Evolutionary conservation across 306 rosid genomes (phyloP), one percentile per base, ranked within the genome.

Genomic region (Trichosanthes cucumerina): DNA sequence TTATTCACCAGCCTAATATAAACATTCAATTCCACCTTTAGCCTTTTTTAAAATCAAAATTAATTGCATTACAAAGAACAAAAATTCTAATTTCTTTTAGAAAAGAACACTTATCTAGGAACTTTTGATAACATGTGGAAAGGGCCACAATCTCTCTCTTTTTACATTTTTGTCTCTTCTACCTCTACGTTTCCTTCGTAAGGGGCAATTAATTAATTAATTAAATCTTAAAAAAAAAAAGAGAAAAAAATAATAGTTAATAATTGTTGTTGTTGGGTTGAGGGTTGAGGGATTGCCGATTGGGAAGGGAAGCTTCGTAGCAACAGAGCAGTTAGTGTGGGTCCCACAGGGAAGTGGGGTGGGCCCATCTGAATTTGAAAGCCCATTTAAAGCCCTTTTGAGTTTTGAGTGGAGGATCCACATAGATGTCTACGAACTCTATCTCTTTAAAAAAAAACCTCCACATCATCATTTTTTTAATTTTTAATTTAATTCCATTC

Each of bases 381-480:
- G 70, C 80, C 91, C 86, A 87, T 87, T 82, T 79, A 76, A 79
- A 81, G 69, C 59, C 49, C 34, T 56, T 79, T 1, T 63, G 33
- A 28, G 33, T 28, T 36, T 1, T 19, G 15, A 84, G 92, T 93
- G 89, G 93, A 88, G 82, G 36, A 86, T 86, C 90, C 89, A 87
- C 77, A 46, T 79, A 75, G 50, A 78, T 53, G n/a, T 24, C 24
- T 70, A 81, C 75, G 82, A 77, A 70, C 81, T 80, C 64, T 78
- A 81, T 85, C 84, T 79, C 71, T 56, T 58, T 31, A 66, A 12
- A 11, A 12, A 11, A 16, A 65, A 64, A 7, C 73, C 31, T 72
- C 81, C 80, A 16, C 5, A 13, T 54, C 39, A 43, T 36, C 58
- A 44, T 26, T 71, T 71, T n/a, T 8, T 36, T 63, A 4, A 36